Conservation (phyloP, 2,329 filamentous ascomycete genomes). For the Myriosclerotinia duriaeana region DNA sequence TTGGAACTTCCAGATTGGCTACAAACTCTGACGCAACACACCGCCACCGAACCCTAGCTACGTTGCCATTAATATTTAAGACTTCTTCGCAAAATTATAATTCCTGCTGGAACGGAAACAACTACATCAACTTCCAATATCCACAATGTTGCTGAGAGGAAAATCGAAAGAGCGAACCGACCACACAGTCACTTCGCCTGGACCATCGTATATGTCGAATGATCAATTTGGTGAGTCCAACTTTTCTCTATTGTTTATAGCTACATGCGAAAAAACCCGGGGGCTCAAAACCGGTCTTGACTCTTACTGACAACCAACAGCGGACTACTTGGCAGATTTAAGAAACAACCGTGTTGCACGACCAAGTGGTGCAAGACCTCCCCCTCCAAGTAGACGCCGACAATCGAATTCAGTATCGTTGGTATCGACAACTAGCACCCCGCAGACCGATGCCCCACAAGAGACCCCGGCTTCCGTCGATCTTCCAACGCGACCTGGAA, state of each 20-base stretch:
- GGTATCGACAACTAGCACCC: conserved; percentile 16
- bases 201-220: conserved; percentile 63
- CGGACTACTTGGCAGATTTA: conserved; percentile 68
- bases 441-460: conserved; percentile 24
- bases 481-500: conserved; percentile 33
- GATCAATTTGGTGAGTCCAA: conserved; percentile 61
- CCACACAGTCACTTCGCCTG: conserved; percentile 60
- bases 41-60: conserved; percentile 19
- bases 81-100: conserved; percentile 1
- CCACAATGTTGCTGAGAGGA: conserved; percentile 36
- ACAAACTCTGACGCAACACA: conserved; percentile 15
- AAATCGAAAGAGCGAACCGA: conserved; percentile 40
- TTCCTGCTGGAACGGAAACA: neutral
- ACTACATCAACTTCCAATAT: neutral
- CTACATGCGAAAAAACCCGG: neutral
- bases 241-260: neutral
- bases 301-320: conserved; percentile 46
- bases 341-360: conserved; percentile 66
- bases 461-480: conserved; percentile 29
- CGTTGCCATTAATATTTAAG: conserved; percentile 10
- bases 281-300: neutral
- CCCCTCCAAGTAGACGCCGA: conserved; percentile 46
- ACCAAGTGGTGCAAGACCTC: conserved; percentile 70
- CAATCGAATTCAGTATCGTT: conserved; percentile 45
- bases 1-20: conserved; percentile 23